These are phyloP conservation scores for Lycium ferocissimum DNA, from an alignment of 257 asterid genomes.

Conservation along the genomic window DNA sequence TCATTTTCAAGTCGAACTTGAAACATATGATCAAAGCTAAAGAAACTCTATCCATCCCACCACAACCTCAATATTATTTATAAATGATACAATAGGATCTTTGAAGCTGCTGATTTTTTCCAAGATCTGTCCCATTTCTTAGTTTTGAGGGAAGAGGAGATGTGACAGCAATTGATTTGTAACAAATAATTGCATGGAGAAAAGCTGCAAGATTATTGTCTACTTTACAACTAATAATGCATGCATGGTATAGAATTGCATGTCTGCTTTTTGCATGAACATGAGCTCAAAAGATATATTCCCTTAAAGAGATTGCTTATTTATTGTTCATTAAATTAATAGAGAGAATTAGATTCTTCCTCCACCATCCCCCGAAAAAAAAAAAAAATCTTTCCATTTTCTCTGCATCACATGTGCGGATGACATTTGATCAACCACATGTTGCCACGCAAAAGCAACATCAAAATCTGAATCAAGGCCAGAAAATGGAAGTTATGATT, in stretches of 20 bases:
- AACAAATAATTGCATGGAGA: constrained; percentile 28
- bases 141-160: no score
- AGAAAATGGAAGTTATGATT: no score
- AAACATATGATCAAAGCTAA: no score
- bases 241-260: background rate
- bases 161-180: constrained; percentile 31
- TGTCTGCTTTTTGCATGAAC: constrained; percentile 42
- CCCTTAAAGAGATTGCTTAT: constrained; percentile 27
- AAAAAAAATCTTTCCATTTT: background rate
- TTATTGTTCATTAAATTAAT: background rate
- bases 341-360: constrained; percentile 43
- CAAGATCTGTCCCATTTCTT: no score
- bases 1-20: no score
- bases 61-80: no score
- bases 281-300: constrained; percentile 40
- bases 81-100: no score
- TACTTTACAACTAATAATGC: constrained; percentile 41
- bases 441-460: background rate
- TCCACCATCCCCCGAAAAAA: constrained; percentile 33
- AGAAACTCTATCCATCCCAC: no score
- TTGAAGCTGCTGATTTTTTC: no score
- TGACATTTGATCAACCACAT: constrained; percentile 19
- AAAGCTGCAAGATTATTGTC: constrained; percentile 38
- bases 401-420: constrained; percentile 12
- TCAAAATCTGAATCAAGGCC: background rate